Evolutionary conservation across 2,329 filamentous ascomycete genomes (phyloP), one percentile per base, ranked within the genome.

Genomic region (Colletotrichum scovillei): DNA sequence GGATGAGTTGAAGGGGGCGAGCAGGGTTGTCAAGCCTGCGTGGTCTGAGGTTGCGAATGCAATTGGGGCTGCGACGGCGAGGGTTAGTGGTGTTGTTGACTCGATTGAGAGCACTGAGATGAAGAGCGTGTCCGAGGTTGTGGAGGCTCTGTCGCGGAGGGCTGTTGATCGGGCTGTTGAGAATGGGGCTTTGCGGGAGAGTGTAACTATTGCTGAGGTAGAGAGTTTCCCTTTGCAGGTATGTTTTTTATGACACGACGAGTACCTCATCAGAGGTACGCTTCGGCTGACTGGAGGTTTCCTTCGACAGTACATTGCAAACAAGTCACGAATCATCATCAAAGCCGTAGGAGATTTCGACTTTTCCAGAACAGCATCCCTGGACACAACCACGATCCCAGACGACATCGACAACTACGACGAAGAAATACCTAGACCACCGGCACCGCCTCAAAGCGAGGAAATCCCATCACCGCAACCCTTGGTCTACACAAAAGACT

Each of bases 1-100:
- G 0, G 83, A 88, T 53, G 78, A 84, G n/a, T 82, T 92, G 0
- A 81, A 82, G 28, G 90, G 90, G 1, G 89, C 89, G 12, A 89
- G 87, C 75, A 83, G 81, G 38, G 88, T 92, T 1, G 80, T 90
- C 56, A 90, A 88, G 75, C 89, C 89, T 0, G 81, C 85, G 56
- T 90, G 86, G 84, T 87, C 89, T 2, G 86, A 85, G 2, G 88
- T 92, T 1, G 91, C 91, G 14, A 92, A 92, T 76, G 91, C 91
- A 0, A 90, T 92, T 16, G 91, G 91, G 3, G 91, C 90, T 14
- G 90, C 90, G 0, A 90, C 89, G 70, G 89, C 90, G 1, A 82
- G 88, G 56, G 89, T 92, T 5, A 90, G 88, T 71, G 86, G 87
- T 1, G 85, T 88, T 0, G 82, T 88, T 7, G 88, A 89, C 72